These are phyloP conservation scores for Pseudogymnoascus sp. DNA, from an alignment of 2,329 filamentous ascomycete species.

Conservation along the genomic window DNA sequence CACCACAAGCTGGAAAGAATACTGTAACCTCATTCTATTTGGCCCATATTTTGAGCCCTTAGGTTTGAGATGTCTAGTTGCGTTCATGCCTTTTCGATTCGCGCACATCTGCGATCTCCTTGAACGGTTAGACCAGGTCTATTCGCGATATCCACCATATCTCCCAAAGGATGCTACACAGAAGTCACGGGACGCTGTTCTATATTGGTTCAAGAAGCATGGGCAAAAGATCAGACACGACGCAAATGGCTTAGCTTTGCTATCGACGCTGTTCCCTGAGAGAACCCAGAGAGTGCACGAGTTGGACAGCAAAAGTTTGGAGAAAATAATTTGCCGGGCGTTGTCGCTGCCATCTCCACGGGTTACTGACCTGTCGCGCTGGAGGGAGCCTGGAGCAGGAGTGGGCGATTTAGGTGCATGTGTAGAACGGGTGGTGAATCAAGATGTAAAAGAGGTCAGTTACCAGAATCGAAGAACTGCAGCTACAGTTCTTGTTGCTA, in stretches of 20 bases:
- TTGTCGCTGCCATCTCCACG: conserved; percentile 60
- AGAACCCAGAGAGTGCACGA: conserved; percentile 73
- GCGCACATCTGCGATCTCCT: conserved; percentile 67
- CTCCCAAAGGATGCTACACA: conserved; percentile 36
- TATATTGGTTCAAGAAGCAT: conserved; percentile 64
- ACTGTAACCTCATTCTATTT: background rate
- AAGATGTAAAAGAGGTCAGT: conserved; percentile 43
- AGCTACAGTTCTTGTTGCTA: background rate
- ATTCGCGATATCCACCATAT: conserved; percentile 34
- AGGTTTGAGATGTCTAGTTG: conserved; percentile 1
- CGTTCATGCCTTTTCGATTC: conserved; percentile 59
- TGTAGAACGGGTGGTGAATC: conserved; percentile 56
- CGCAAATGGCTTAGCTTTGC: conserved; percentile 55
- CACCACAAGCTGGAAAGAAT: background rate
- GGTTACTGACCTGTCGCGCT: conserved; percentile 54
- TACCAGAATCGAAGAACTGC: background rate
- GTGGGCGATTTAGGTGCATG: conserved; percentile 66
- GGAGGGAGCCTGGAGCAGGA: conserved; percentile 45
- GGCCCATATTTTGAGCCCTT: background rate
- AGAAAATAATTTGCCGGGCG: conserved; percentile 60
- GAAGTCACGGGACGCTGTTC: conserved; percentile 50
- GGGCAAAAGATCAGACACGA: conserved; percentile 50
- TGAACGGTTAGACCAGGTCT: conserved; percentile 53
- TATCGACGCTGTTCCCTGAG: conserved; percentile 72
- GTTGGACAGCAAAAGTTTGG: conserved; percentile 53